phyloP scores from a whole-genome alignment of 768 basidiomycete genomes.

The Trametes coccinea region DNA sequence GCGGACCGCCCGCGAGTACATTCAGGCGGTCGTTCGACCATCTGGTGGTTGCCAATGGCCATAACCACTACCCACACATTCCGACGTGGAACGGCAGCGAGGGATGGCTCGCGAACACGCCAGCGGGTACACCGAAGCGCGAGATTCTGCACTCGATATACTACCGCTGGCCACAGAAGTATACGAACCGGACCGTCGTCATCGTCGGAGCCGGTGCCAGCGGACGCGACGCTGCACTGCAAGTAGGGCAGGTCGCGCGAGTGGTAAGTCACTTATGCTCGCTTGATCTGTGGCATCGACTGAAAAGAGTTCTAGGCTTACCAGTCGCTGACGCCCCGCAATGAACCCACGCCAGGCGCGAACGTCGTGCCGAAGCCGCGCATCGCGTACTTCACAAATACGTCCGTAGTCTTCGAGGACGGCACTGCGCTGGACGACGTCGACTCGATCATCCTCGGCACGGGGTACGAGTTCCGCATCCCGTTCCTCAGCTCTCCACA shows the following conservation, averaged over 20 bases:
- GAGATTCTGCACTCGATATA: conserved; percentile 54
- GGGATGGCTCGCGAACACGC: conserved; percentile 44
- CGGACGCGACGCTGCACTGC: conserved; percentile 49
- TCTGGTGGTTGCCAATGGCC: conserved; percentile 56
- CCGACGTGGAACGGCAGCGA: conserved; percentile 49
- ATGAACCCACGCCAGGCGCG: conserved; percentile 24
- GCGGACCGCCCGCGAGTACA: neutral
- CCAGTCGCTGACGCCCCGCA: conserved; percentile 34
- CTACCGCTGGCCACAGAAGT: conserved; percentile 49
- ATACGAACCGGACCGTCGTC: conserved; percentile 44
- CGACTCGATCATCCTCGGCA: conserved; percentile 52
- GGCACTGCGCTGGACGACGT: conserved; percentile 41
- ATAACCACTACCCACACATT: conserved; percentile 52
- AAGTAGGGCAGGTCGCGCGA: conserved; percentile 40
- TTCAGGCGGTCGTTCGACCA: conserved; percentile 44
- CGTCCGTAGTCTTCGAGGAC: conserved; percentile 49
- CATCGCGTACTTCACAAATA: conserved; percentile 49
- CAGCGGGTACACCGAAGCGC: conserved; percentile 29
- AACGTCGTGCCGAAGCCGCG: conserved; percentile 38
- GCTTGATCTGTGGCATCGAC: neutral
- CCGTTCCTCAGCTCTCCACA: conserved; percentile 44
- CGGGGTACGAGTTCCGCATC: conserved; percentile 54
- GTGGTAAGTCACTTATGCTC: conserved; percentile 36
- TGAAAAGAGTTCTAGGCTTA: conserved; percentile 30
- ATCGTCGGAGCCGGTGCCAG: conserved; percentile 51